Base-by-base conservation (phyloP, 1,284 basidiomycete genomes). In the Tylopilus orsonianus region DNA sequence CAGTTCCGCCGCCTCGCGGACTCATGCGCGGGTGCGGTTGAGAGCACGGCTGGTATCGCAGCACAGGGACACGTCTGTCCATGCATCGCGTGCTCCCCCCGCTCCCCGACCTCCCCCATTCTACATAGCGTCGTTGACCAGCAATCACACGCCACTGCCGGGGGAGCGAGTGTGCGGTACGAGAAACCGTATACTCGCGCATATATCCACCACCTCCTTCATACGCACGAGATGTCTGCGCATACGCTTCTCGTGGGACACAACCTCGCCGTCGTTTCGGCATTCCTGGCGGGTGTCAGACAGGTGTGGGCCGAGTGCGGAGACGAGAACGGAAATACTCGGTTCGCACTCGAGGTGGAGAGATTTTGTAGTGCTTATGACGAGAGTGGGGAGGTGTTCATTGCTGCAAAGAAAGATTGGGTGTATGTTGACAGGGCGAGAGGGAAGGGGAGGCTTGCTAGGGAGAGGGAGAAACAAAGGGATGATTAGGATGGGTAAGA, bases 211-310 rank as follows among this genome's bases (percentile, higher is more conserved):
- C 90, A 93, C 58, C 78, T 93, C 10, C 70, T 92, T 35, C 83
- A 87, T 45, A 90, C 90, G 8, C 90, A 93, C 68, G 90, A 93
- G 64, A 91, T 93, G 90, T 81, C 83, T 0, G 83, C 87, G 1
- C 86, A 91, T 56, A 63, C 87, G 4, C 65, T 91, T 27, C 75
- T 93, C 10, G 75, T 75, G 9, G 73, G 82, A 67, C 90, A 93
- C 64, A 93, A 92, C 56, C 70, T 90, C 23, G 66, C 77, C 1
- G 74, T 90, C 2, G 67, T 89, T 23, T 78, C 83, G 38, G 63
- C 68, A 1, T 89, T 93, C 65, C 79, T 90, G 46, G 67, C 66
- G 0, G 78, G 78, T 0, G 68, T 90, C 1, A 75, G 87, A 23
- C 38, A 48, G 0, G 64, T 80, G 0, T 61, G 85, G 24, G 32